A percentile compares a stretch with the other conserved stretches of the same genome.
Conservation (phyloP, 176 grass and related monocot genomes). For the Lolium multiflorum region DNA sequence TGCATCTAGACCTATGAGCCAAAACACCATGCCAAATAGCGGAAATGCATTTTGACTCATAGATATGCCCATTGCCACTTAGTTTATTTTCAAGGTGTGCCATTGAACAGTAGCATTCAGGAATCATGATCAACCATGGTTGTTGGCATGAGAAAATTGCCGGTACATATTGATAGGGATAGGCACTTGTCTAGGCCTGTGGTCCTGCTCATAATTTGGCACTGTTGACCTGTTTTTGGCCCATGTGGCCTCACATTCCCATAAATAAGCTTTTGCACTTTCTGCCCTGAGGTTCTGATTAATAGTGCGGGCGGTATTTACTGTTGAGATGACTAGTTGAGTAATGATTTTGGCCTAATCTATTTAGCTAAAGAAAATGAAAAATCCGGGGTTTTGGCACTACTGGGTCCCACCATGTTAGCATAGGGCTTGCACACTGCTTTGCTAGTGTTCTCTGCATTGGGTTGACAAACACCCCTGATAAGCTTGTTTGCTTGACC, state of each 20-base stretch:
- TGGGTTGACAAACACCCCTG: background rate
- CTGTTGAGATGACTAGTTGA: constrained; percentile 1
- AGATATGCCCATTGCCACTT: background rate
- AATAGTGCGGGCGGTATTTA: background rate
- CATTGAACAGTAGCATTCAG: background rate
- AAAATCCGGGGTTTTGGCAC: background rate
- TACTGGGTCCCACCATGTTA: constrained; percentile 13
- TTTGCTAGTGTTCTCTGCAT: background rate
- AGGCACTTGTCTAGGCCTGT: background rate
- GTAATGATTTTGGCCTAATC: background rate
- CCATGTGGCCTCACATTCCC: background rate
- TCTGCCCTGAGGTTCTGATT: constrained; percentile 1
- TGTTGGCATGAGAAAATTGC: background rate
- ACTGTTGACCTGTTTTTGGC: constrained; percentile 31
- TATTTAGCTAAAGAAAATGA: background rate
- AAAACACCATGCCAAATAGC: too few relatives aligned
- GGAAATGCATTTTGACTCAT: too few relatives aligned
- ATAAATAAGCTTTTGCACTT: constrained; percentile 14
- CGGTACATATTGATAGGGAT: background rate
- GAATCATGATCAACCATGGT: constrained; percentile 9
- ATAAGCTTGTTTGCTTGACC: background rate
- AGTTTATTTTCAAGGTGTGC: background rate
- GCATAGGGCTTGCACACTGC: constrained; percentile 16
- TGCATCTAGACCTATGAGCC: too few relatives aligned
- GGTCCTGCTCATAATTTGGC: constrained; percentile 12